These are phyloP conservation scores for Albizia julibrissin DNA, from an alignment of 306 rosid species.

Conservation along the genomic window DNA sequence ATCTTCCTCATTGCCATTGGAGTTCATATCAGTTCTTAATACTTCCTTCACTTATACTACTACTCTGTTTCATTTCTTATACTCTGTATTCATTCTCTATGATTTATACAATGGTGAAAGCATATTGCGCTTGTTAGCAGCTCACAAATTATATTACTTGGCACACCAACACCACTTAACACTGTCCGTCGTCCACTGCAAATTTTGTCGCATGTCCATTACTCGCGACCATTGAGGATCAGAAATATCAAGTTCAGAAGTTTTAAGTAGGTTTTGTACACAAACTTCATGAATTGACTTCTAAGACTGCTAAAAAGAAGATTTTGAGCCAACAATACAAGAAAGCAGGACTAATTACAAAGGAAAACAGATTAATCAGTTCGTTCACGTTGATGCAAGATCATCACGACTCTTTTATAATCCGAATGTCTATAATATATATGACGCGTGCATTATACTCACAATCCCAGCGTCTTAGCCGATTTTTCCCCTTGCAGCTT, in stretches of 20 bases:
- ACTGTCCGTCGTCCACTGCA: not conserved
- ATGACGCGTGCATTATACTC: not conserved
- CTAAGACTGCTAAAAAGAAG: not conserved
- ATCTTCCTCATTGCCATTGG: conserved; percentile 78
- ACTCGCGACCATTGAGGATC: not conserved
- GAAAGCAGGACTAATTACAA: not conserved
- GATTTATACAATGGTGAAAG: not conserved
- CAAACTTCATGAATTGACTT: not conserved
- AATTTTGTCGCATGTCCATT: not conserved
- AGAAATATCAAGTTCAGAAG: not conserved
- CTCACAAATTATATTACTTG: not conserved
- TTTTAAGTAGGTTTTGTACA: not conserved
- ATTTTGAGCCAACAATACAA: not conserved
- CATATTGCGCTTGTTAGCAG: not conserved
- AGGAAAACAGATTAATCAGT: not conserved
- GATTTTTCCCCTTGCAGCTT: not conserved
- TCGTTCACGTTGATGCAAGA: not conserved
- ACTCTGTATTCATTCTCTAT: not conserved
- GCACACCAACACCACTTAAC: not conserved
- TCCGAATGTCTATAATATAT: not conserved
- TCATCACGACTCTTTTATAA: not conserved
- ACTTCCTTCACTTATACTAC: not conserved
- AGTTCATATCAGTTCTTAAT: conserved; percentile 59
- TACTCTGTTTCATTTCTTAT: not conserved
- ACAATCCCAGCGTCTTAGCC: not conserved